Conservation (phyloP, 1,139 yeast species). For the Debaryomyces nepalensis region DNA sequence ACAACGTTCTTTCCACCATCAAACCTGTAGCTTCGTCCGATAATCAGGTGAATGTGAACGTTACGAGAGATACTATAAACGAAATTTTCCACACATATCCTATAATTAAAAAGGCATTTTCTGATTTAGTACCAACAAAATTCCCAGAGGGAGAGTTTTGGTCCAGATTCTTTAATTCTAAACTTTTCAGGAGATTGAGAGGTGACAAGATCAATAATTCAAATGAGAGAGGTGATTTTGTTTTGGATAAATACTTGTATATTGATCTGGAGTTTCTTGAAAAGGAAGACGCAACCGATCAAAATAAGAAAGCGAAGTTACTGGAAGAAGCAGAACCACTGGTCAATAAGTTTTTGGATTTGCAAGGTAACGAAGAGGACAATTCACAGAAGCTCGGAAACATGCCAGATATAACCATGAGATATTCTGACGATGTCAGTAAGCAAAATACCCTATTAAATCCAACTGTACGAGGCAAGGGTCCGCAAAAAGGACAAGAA, state of each 20-base stretch:
- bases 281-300: conserved; percentile 33
- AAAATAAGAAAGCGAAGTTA: conserved; percentile 17
- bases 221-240: conserved; percentile 80
- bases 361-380: conserved; percentile 81
- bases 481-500: conserved; percentile 43
- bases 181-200: conserved; percentile 80
- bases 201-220: conserved; percentile 80
- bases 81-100: conserved; percentile 95
- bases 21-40: conserved; percentile 92
- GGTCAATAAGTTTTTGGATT: conserved; percentile 67
- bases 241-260: conserved; percentile 81
- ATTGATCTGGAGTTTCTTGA: conserved; percentile 56
- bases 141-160: conserved; percentile 91
- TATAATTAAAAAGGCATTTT: conserved; percentile 84
- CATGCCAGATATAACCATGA: conserved; percentile 89
- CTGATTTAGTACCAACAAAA: conserved; percentile 82
- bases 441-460: conserved; percentile 11
- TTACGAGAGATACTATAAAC: conserved; percentile 86
- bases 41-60: conserved; percentile 87
- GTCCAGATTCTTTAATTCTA: conserved; percentile 94
- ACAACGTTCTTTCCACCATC: conserved; percentile 90
- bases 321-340: conserved; percentile 22
- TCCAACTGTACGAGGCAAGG: conserved; percentile 22
- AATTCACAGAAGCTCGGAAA: conserved; percentile 80
- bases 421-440: conserved; percentile 54